Evolutionary conservation across 2,329 filamentous ascomycete species (phyloP), one percentile per base, ranked within the genome.

Genomic region (Colletotrichum sojae): DNA sequence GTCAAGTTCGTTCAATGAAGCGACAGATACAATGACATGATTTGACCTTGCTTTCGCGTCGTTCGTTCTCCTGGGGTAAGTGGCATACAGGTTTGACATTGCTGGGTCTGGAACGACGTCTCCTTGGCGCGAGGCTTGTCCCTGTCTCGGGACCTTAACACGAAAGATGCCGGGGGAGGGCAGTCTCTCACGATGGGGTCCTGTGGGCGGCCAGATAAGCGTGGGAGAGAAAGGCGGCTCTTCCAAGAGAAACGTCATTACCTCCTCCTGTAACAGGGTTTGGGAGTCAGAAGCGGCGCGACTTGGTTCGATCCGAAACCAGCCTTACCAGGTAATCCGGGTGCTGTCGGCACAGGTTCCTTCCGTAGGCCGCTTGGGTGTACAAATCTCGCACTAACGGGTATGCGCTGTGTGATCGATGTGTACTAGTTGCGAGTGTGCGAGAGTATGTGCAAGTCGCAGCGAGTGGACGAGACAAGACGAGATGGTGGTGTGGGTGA

Each of bases 291-390:
- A 54, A 39, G 43, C 43, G 66, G 43, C 43, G 51, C 62, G 45
- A 54, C 48, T 31, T 59, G 27, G 12, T 54, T 40, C 65, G 31
- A 58, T 40, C 65, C 61, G 66, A 68, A 65, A 65, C 54, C 48
- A 65, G 61, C 48, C 61, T 61, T 65, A 65, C 48, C 49, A 39
- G 22, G 40, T 27, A 58, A 36, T 54, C 46, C 48, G 39, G 31
- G 36, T 65, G 66, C 66, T 56, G 22, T 66, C 66, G 66, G 66
- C 55, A n/a, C 25, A 65, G 27, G 10, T 27, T 39, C 43, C 15
- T 66, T 69, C 62, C 66, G 66, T 60, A 25, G 31, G 13, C 46
- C 62, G 66, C 66, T 69, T 60, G 66, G 66, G 66, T 60, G 43
- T 62, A 52, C 40, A 49, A 40, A 18, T 51, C 45, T 27, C 25